These are phyloP conservation scores for Yarrowia sp. DNA, from an alignment of 805 yeast species.

Conservation along the genomic window DNA sequence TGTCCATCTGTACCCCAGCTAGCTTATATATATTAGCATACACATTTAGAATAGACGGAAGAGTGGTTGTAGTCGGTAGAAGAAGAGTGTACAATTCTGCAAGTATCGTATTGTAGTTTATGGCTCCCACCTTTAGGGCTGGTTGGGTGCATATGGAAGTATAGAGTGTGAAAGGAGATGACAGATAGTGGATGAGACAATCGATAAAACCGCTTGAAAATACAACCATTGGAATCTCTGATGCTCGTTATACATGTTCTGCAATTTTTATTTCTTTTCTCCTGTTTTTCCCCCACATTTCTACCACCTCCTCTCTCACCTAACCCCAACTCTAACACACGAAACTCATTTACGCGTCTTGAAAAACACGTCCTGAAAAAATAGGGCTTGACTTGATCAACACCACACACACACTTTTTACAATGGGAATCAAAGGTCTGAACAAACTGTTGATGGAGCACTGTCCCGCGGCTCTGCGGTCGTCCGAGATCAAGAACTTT, in stretches of 20 bases:
- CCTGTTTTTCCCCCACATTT: background rate
- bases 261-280: too few species aligned
- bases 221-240: too few species aligned
- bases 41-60: conserved; percentile 2
- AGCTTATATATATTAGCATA: conserved; percentile 37
- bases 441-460: conserved; percentile 87
- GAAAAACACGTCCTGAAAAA: background rate
- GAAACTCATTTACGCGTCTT: conserved; percentile 34
- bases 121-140: conserved; percentile 6
- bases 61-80: too few species aligned
- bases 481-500: conserved; percentile 80
- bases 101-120: background rate
- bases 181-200: too few species aligned
- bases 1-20: conserved; percentile 12
- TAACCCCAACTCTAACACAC: conserved; percentile 28
- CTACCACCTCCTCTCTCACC: background rate
- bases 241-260: too few species aligned
- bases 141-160: too few species aligned
- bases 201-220: too few species aligned
- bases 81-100: too few species aligned
- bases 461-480: conserved; percentile 81
- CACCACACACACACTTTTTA: background rate
- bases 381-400: background rate
- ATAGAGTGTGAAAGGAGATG: too few species aligned
- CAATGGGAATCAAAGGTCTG: conserved; percentile 59